Base-by-base conservation (phyloP, 1,284 basidiomycete species). In the Heterobasidion parviporum region DNA sequence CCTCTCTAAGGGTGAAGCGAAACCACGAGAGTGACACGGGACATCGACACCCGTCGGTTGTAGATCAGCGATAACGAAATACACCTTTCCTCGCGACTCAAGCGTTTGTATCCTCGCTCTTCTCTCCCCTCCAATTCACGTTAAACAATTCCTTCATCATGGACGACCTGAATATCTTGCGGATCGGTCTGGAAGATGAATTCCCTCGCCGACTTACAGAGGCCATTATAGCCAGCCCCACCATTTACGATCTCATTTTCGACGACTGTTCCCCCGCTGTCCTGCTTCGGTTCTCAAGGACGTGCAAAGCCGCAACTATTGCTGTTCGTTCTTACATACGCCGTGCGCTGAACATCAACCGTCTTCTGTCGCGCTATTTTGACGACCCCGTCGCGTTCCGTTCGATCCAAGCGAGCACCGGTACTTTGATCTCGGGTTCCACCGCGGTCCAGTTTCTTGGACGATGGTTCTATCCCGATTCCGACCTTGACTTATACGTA, bases 401-500 rank as follows among this genome's bases (percentile, higher is more conserved):
- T 15, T 64, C 60, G 34, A 63, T 81, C 7, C 78, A 79, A 62
- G 71, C 69, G 0, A 57, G 60, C 43, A 79, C 76, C 0, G 70
- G 70, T 26, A 70, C 72, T 0, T 58, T 81, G 12, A 70, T 81
- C 26, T 80, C 79, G 1, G 79, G 79, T 14, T 81, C 79, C 0
- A 67, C 64, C 34, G 79, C 74, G 1, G 70, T 81, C 6, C 78
- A 80, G 59, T 77, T 80, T 61, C 68, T 81, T 50, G 72, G 73
- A 47, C 61, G 79, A 9, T 62, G 65, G 1, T 61, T 65, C 32
- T 81, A 79, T 60, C 70, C 71, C 1, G 69, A 72, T 15, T 68
- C 76, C 4, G 79, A 80, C 61, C 71, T 81, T 1, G 79, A 81
- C 54, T 41, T 80, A 4, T 81, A 79, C 60, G 68, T 71, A 8